Evolutionary conservation across 768 basidiomycete species (phyloP).

Genomic region (Tulasnella sp.): DNA sequence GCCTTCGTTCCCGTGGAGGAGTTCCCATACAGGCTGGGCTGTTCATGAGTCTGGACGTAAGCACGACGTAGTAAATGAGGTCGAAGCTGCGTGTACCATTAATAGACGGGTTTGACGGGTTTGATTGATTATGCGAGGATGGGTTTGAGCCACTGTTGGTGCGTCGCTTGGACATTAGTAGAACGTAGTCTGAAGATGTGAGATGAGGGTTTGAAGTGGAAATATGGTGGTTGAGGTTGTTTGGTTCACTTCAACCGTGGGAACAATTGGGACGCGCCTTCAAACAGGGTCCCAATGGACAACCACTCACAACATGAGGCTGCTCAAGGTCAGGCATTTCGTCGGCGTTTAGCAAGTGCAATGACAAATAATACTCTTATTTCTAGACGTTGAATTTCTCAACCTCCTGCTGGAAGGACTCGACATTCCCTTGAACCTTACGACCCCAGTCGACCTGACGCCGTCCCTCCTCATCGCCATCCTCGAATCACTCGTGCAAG

Average conservation of each 20-base stretch:
- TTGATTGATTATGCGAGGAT: background rate
- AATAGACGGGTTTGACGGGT: background rate
- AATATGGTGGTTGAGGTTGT: background rate
- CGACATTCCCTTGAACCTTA: conserved; percentile 47
- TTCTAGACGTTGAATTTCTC: conserved; percentile 32
- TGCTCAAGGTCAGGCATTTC: background rate
- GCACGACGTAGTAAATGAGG: background rate
- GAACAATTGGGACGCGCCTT: background rate
- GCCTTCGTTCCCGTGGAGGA: background rate
- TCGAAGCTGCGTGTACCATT: background rate
- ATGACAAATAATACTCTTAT: background rate
- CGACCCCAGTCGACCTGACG: conserved; percentile 59
- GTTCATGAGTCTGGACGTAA: background rate
- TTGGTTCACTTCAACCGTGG: conserved; percentile 7
- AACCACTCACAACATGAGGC: background rate
- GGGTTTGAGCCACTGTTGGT: background rate
- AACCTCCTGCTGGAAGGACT: conserved; percentile 50
- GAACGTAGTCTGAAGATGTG: background rate
- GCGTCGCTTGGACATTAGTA: background rate
- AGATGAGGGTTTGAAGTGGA: background rate
- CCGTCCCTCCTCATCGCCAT: conserved; percentile 68
- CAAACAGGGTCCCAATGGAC: conserved; percentile 6
- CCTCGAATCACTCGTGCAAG: conserved; percentile 57
- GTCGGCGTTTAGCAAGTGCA: conserved; percentile 24
- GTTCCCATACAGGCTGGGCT: background rate